Evolutionary conservation across 2,329 filamentous ascomycete genomes (phyloP).

Genomic region (Cladophialophora exuberans): DNA sequence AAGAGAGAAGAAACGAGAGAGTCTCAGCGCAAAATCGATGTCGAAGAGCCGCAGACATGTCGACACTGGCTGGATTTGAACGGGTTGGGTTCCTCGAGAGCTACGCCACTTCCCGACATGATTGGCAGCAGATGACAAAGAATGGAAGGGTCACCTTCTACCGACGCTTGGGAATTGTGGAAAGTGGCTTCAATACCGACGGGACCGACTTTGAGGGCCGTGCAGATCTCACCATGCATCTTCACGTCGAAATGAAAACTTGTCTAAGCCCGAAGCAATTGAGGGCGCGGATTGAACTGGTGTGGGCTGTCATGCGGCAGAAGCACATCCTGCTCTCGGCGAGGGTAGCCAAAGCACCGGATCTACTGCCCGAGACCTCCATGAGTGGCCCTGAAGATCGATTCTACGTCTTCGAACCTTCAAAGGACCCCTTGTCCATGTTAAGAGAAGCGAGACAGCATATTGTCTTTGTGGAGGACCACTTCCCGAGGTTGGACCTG

Average conservation of each 20-base stretch:
- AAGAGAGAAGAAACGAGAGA: too few relatives aligned
- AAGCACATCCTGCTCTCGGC: slow-evolving; percentile 29
- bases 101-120: slow-evolving; percentile 22
- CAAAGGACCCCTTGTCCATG: slow-evolving; percentile 5
- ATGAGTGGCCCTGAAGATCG: slow-evolving; percentile 13
- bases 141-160: slow-evolving; percentile 3
- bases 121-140: slow-evolving; percentile 12
- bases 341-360: not conserved
- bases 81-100: slow-evolving; percentile 16
- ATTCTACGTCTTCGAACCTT: slow-evolving; percentile 27
- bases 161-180: slow-evolving; percentile 30
- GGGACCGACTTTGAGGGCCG: slow-evolving; percentile 29
- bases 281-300: slow-evolving; percentile 22
- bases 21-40: too few relatives aligned
- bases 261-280: slow-evolving; percentile 5
- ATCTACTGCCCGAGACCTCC: not conserved
- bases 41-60: too few relatives aligned
- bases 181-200: slow-evolving; percentile 30
- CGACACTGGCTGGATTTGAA: too few relatives aligned
- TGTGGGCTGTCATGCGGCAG: slow-evolving; percentile 28
- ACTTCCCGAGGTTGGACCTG: slow-evolving; percentile 15
- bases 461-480: slow-evolving; percentile 23
- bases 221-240: slow-evolving; percentile 28
- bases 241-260: slow-evolving; percentile 25
- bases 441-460: slow-evolving; percentile 15